A percentile compares a stretch with the other conserved stretches of the same genome.
Conservation (phyloP, 2,329 filamentous ascomycete species). For the Ascochyta pisi region DNA sequence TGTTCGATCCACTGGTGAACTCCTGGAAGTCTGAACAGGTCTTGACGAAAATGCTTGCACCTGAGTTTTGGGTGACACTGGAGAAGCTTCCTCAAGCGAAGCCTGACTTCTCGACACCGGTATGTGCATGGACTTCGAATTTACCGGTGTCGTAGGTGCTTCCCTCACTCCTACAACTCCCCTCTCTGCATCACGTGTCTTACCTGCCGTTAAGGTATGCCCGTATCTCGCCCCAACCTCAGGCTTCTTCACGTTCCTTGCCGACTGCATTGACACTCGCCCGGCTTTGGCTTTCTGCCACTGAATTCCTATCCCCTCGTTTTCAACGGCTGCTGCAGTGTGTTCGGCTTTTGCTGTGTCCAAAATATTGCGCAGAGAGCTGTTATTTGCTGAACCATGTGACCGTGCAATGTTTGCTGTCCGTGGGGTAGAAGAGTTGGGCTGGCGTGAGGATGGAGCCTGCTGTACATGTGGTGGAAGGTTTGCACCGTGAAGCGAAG, state of each 20-base stretch:
- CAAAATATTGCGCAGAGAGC: neutral
- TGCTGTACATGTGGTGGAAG: neutral
- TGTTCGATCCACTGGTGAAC: neutral
- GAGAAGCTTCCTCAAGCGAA: neutral
- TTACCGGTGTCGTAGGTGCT: too few species aligned
- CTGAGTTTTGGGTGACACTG: neutral
- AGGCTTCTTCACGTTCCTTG: neutral
- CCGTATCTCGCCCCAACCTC: conserved; percentile 1
- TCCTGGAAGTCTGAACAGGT: neutral
- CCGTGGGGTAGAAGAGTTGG: neutral
- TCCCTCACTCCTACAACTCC: neutral
- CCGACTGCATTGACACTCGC: neutral
- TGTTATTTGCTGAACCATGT: neutral
- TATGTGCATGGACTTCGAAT: too few species aligned
- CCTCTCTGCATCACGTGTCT: neutral
- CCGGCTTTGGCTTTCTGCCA: neutral
- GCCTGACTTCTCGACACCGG: too few species aligned
- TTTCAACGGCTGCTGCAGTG: neutral
- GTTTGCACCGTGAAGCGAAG: neutral
- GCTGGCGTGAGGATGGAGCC: neutral
- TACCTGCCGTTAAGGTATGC: neutral
- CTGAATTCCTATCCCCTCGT: neutral
- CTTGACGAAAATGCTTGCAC: neutral
- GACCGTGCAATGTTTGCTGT: neutral
- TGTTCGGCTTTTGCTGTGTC: neutral